phyloP scores from a whole-genome alignment of 2,329 filamentous ascomycete genomes.

The Phialocephala sp. region DNA sequence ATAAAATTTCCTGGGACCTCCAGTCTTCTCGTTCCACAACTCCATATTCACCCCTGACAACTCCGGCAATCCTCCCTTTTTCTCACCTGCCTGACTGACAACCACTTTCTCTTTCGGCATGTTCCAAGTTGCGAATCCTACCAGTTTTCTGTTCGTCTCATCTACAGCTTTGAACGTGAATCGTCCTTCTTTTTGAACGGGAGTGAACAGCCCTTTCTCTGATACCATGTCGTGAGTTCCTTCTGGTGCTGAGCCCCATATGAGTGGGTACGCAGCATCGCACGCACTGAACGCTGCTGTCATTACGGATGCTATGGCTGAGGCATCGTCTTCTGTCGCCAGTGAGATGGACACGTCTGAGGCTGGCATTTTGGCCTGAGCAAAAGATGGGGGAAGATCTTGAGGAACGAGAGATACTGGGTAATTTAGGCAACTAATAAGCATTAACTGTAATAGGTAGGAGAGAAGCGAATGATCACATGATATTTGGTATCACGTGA shows the following conservation, averaged over 20 bases:
- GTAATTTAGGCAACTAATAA: neutral
- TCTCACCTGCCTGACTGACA: neutral
- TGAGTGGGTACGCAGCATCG: constrained; percentile 28
- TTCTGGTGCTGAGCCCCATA: constrained; percentile 26
- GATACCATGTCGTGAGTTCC: constrained; percentile 27
- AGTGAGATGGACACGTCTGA: constrained; percentile 11
- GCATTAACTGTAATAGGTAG: no score
- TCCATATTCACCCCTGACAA: constrained; percentile 27
- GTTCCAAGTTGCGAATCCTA: constrained; percentile 32
- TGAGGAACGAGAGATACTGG: neutral
- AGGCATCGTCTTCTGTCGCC: constrained; percentile 25
- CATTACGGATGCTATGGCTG: constrained; percentile 24
- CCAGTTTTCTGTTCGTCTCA: constrained; percentile 9
- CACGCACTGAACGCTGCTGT: constrained; percentile 26
- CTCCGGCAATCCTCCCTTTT: constrained; percentile 16
- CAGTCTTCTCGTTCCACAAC: constrained; percentile 31
- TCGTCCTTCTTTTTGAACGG: constrained; percentile 22
- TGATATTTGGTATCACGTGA: no score
- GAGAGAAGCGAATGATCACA: no score
- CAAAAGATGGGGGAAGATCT: neutral
- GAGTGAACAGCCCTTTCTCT: constrained; percentile 24
- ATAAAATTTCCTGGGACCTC: constrained; percentile 24
- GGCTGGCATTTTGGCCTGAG: constrained; percentile 16
- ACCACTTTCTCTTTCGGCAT: constrained; percentile 20
- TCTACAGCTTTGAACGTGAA: constrained; percentile 29